Conservation (phyloP, 2,329 filamentous ascomycete genomes). For the Ceratocystis eucalypticola region DNA sequence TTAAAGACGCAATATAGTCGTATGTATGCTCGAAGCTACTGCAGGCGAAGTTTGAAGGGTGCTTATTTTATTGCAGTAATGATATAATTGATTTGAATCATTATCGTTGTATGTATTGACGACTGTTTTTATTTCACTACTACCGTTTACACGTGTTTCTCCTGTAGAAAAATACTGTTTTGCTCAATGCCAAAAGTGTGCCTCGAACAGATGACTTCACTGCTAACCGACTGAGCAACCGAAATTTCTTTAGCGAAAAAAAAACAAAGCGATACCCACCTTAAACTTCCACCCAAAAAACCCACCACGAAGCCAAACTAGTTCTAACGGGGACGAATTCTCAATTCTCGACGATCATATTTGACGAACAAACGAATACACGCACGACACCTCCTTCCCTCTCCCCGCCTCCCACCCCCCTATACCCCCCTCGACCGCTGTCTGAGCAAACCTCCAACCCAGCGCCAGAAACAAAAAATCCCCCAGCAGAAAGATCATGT, state of each 20-base stretch:
- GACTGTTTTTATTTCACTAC: not conserved
- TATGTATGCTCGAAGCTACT: not conserved
- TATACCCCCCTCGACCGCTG: not conserved
- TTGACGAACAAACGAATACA: not conserved
- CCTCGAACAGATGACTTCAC: not conserved
- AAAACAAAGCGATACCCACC: conserved; percentile 1
- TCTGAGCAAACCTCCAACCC: not conserved
- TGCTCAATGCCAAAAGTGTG: not conserved
- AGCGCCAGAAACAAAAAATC: conserved; percentile 8
- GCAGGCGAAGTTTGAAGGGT: not conserved
- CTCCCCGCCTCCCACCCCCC: not conserved
- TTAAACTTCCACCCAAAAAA: conserved; percentile 6
- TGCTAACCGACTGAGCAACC: not conserved
- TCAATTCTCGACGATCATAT: conserved; percentile 2
- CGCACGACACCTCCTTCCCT: not conserved
- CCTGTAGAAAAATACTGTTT: not conserved
- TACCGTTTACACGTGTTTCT: too few species aligned
- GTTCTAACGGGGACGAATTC: not conserved
- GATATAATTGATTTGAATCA: too few species aligned
- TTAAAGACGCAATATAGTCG: conserved; percentile 2
- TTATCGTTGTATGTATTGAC: too few species aligned
- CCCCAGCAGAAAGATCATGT: conserved; percentile 22
- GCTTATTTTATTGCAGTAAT: too few species aligned
- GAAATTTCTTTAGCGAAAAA: not conserved
- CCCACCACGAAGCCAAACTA: not conserved